These are phyloP conservation scores for Phytophthora pistaciae DNA, from an alignment of 352 stramenopile genomes.

Conservation along the genomic window DNA sequence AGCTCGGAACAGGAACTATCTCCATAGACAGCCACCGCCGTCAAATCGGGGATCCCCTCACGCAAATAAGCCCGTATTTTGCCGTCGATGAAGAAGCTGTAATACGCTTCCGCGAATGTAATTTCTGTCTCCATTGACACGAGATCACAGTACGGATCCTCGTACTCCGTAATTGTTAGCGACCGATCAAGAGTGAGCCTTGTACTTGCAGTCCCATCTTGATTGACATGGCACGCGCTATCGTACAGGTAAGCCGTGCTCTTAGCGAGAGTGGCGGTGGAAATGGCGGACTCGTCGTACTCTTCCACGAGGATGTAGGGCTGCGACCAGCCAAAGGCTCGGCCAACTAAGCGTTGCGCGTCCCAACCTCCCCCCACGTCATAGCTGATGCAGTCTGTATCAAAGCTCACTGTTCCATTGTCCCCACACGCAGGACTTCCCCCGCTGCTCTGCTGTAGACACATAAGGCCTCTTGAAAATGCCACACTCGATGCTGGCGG, in stretches of 20 bases:
- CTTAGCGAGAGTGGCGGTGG: neutral
- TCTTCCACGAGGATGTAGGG: constrained; percentile 9
- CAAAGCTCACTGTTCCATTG: neutral
- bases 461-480: constrained; percentile 1
- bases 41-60: neutral
- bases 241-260: constrained; percentile 3
- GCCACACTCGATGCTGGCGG: neutral
- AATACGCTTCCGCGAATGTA: neutral
- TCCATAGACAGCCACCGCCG: constrained; percentile 4
- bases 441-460: neutral
- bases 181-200: constrained; percentile 3
- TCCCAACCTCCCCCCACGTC: neutral
- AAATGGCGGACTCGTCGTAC: neutral
- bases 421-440: neutral
- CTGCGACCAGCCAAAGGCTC: neutral
- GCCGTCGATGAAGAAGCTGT: neutral
- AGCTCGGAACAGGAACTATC: constrained; percentile 3
- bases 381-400: neutral
- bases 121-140: constrained; percentile 1
- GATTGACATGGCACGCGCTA: constrained; percentile 2
- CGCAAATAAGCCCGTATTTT: neutral
- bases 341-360: neutral
- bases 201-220: neutral
- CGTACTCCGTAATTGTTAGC: neutral
- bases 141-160: neutral